A percentile compares a stretch with the other conserved stretches of the same genome.
Evolutionary conservation across 768 basidiomycete species (phyloP).

Genomic region (Panaeolus papilionaceus): DNA sequence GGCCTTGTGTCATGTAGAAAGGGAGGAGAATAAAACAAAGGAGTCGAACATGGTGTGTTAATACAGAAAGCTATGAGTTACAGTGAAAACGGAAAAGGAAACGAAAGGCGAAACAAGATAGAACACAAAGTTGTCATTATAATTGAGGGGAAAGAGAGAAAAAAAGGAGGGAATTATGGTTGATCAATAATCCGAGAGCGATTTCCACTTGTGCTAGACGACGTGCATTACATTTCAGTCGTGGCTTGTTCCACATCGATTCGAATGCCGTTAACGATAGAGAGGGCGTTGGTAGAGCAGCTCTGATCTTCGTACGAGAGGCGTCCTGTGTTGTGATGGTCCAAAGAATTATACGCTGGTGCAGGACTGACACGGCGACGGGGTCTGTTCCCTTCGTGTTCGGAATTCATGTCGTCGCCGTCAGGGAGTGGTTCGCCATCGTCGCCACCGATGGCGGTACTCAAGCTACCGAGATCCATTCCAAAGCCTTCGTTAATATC

Average conservation of each 20-base stretch:
- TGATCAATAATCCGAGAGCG: not conserved
- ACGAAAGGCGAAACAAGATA: constrained; percentile 6
- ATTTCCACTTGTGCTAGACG: constrained; percentile 41
- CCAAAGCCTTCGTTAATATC: constrained; percentile 62
- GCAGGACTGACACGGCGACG: constrained; percentile 49
- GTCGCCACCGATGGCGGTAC: constrained; percentile 57
- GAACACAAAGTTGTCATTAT: constrained; percentile 58
- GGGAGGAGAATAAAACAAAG: not conserved
- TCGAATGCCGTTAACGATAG: constrained; percentile 51
- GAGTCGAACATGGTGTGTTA: not conserved
- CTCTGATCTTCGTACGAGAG: not conserved
- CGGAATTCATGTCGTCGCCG: constrained; percentile 41
- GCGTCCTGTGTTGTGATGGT: constrained; percentile 31
- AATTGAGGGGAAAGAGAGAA: constrained; percentile 31
- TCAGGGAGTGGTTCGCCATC: constrained; percentile 58
- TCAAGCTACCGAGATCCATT: constrained; percentile 55
- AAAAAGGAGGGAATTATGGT: not conserved
- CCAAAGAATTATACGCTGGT: constrained; percentile 58
- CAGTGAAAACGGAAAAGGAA: not conserved
- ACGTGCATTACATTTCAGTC: constrained; percentile 71
- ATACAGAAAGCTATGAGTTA: constrained; percentile 9
- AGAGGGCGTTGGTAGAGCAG: constrained; percentile 28
- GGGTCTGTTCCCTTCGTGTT: constrained; percentile 41
- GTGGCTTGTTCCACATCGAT: constrained; percentile 70
- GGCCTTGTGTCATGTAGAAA: not conserved